Conservation (phyloP, 192 early-diverging fungal species). For the Thamnidium elegans region DNA sequence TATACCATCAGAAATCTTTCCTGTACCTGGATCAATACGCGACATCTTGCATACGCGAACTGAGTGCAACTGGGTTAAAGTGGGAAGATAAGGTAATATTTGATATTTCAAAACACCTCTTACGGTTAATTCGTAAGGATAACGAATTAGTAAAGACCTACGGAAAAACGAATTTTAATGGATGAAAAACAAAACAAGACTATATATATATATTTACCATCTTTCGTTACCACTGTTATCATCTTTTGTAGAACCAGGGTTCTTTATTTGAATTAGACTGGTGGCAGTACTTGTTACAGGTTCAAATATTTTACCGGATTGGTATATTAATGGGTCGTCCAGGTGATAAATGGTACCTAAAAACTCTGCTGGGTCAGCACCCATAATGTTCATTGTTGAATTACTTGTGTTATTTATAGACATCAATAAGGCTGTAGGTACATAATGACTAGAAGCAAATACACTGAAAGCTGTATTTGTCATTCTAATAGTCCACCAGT, state of each 20-base stretch:
- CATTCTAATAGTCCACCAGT: constrained; percentile 55
- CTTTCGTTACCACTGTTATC: constrained; percentile 36
- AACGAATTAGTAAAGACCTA: constrained; percentile 33
- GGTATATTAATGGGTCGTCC: constrained; percentile 32
- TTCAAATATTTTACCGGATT: constrained; percentile 25
- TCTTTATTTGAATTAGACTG: constrained; percentile 36
- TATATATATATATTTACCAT: constrained; percentile 21
- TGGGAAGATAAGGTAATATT: constrained; percentile 17
- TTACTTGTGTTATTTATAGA: background rate
- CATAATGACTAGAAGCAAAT: constrained; percentile 55
- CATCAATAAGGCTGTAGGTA: constrained; percentile 15
- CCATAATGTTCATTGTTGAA: background rate
- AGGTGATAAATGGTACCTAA: constrained; percentile 35
- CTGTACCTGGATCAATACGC: constrained; percentile 31
- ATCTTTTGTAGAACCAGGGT: constrained; percentile 26
- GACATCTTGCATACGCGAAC: constrained; percentile 29
- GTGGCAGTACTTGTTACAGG: constrained; percentile 16
- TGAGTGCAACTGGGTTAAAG: constrained; percentile 19
- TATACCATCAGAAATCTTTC: constrained; percentile 23
- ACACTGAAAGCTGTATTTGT: constrained; percentile 55
- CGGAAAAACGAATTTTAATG: background rate
- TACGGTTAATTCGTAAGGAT: constrained; percentile 37
- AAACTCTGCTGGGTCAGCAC: constrained; percentile 32
- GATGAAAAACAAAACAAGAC: background rate
- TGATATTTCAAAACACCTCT: constrained; percentile 35